Base-by-base conservation (phyloP, 352 stramenopile genomes). In the Globisporangium canariense region DNA sequence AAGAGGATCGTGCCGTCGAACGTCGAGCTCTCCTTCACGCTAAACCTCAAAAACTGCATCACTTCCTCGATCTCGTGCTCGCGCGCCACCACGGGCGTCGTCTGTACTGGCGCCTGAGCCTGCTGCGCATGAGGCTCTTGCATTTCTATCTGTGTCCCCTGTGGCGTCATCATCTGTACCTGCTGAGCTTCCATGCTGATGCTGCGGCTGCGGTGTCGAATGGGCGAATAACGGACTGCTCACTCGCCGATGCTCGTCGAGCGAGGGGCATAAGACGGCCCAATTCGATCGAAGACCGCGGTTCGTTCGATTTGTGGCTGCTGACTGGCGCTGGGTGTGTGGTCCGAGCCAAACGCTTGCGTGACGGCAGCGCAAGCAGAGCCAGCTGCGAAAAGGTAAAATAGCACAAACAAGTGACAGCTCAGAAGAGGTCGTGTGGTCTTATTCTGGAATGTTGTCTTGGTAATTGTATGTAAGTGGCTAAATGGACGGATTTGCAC, bases 1-100 rank as follows among this genome's bases (percentile, higher is more conserved):
- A 96, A 96, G 41, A 92, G 68, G 65, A 96, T 94, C 58, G 81
- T 90, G 60, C 87, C 87, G 34, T 77, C 67, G 60, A 94, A 96
- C 54, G 66, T 81, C 41, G 83, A 79, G 65, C 68, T 79, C 4
- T 68, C 56, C 77, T 96, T 94, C 64, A 96, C 76, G 50, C 83
- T 93, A 60, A 90, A 96, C 58, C 79, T 77, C 64, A 96, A 69
- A 63, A 93, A 96, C 52, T 90, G 77, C 87, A 96, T 96, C 32
- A 96, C 79, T 46, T 96, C 87, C 60, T 91, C 87, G 61, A 96
- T 91, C 72, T 95, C 83, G 36, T 77, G 72, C 57, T 91, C 84
- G 59, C 75, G 77, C 40, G 67, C 40, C 7, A 67, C 46, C 22
- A 45, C 57, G 5, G 54, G 30, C 14, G 20, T 30, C 28, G 43